Evolutionary conservation across 2,329 filamentous ascomycete species (phyloP).

Genomic region (Aspergillus spinulosporus): DNA sequence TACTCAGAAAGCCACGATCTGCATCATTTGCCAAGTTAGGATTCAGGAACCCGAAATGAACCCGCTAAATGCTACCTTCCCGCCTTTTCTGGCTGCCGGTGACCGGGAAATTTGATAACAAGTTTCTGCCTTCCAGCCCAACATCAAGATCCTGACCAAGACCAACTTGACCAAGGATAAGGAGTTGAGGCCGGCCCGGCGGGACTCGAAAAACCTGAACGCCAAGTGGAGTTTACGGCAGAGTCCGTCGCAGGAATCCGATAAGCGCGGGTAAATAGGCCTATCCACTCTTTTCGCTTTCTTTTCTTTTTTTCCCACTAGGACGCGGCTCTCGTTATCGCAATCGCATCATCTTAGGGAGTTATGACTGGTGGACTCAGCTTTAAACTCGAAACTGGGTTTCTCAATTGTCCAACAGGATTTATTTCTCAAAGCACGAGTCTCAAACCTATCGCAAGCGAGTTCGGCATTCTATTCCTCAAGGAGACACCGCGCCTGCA

Average conservation of each 20-base stretch:
- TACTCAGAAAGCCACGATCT: neutral
- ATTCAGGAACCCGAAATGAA: neutral
- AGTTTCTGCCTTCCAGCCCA: neutral
- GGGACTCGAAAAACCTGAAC: constrained; percentile 1
- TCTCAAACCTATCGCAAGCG: neutral
- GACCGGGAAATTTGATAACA: neutral
- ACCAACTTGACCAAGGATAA: neutral
- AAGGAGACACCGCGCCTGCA: constrained; percentile 19
- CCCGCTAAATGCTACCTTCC: neutral
- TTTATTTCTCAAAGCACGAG: neutral
- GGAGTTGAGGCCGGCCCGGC: neutral
- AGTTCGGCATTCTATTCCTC: constrained; percentile 15
- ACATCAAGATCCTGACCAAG: neutral
- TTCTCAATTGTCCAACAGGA: neutral
- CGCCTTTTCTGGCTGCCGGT: neutral
- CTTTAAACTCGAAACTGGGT: constrained; percentile 4
- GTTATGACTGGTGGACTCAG: neutral
- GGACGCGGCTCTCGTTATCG: neutral
- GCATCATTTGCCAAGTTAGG: neutral
- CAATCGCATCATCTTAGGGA: neutral
- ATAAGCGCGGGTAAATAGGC: neutral
- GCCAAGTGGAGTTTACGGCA: neutral
- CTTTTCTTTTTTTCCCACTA: neutral
- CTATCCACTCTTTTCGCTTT: neutral
- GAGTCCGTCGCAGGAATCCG: neutral